Conservation (phyloP, 371 early-diverging fungal genomes). For the Phascolomyces articulosus region DNA sequence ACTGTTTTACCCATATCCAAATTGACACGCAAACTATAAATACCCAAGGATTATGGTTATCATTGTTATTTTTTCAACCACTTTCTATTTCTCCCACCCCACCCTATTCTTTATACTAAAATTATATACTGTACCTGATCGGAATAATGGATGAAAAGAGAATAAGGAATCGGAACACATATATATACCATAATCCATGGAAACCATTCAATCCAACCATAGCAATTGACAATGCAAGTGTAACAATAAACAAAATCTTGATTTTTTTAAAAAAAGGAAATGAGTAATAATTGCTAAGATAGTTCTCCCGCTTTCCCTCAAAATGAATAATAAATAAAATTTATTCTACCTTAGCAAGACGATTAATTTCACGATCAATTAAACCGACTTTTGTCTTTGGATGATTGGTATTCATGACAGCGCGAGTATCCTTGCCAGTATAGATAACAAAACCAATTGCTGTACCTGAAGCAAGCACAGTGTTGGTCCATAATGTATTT, state of each 20-base stretch:
- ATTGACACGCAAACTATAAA: constrained; percentile 87
- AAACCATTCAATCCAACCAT: constrained; percentile 95
- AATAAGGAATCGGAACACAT: constrained; percentile 94
- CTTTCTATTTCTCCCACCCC: too few relatives aligned
- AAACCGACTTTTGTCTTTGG: constrained; percentile 96
- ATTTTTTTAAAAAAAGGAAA: background rate
- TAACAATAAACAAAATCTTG: constrained; percentile 85
- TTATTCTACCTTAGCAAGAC: constrained; percentile 80
- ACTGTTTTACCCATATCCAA: constrained; percentile 97
- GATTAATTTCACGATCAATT: constrained; percentile 95
- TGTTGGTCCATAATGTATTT: constrained; percentile 99
- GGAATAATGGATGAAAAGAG: constrained; percentile 99
- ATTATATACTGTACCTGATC: constrained; percentile 65
- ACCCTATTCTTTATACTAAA: background rate
- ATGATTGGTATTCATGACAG: constrained; percentile 97
- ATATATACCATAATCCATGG: constrained; percentile 88
- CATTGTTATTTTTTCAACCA: too few relatives aligned
- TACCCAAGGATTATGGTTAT: background rate
- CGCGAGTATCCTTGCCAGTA: constrained; percentile 97
- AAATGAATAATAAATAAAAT: background rate
- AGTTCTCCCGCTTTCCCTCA: too few relatives aligned
- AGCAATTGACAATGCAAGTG: constrained; percentile 77
- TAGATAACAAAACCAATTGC: constrained; percentile 95
- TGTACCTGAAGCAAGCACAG: constrained; percentile 94
- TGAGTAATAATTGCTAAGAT: too few relatives aligned